Evolutionary conservation across 345 rosid species (phyloP).

Genomic region (Citrus maxima): DNA sequence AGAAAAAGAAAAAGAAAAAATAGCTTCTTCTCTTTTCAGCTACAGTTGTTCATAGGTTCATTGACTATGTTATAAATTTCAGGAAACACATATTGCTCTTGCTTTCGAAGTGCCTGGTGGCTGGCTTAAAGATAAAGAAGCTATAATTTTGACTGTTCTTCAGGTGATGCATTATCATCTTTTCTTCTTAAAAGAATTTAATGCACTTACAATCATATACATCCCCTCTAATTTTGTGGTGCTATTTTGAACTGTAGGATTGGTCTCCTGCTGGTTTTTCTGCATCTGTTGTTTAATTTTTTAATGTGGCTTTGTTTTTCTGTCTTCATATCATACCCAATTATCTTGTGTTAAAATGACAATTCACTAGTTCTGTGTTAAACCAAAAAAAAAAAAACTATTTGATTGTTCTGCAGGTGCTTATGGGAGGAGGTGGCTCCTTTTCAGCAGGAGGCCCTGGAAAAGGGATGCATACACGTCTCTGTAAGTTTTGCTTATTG

Average conservation of each 20-base stretch:
- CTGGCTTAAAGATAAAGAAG: conserved; percentile 70
- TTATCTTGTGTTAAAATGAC: neutral
- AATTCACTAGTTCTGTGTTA: neutral
- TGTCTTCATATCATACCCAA: neutral
- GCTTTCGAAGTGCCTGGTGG: conserved; percentile 76
- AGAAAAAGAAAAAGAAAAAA: neutral
- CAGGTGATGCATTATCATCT: conserved; percentile 45
- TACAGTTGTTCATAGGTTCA: neutral
- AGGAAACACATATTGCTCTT: conserved; percentile 69
- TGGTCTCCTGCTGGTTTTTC: neutral
- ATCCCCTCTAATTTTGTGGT: neutral
- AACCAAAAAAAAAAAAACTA: neutral
- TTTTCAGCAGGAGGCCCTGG: conserved; percentile 99
- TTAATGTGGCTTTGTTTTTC: neutral
- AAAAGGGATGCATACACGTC: conserved; percentile 92
- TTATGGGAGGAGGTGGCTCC: conserved; percentile 97
- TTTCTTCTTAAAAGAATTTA: neutral
- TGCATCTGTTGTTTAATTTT: neutral
- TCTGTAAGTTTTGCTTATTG: conserved; percentile 56
- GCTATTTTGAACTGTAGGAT: neutral
- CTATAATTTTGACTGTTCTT: conserved; percentile 58
- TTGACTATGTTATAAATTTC: conserved; percentile 3
- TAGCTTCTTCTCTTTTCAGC: neutral
- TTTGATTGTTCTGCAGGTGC: conserved; percentile 49
- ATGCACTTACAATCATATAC: neutral